These are phyloP conservation scores for Myxozyma neglecta DNA, from an alignment of 805 yeast species.

Conservation along the genomic window DNA sequence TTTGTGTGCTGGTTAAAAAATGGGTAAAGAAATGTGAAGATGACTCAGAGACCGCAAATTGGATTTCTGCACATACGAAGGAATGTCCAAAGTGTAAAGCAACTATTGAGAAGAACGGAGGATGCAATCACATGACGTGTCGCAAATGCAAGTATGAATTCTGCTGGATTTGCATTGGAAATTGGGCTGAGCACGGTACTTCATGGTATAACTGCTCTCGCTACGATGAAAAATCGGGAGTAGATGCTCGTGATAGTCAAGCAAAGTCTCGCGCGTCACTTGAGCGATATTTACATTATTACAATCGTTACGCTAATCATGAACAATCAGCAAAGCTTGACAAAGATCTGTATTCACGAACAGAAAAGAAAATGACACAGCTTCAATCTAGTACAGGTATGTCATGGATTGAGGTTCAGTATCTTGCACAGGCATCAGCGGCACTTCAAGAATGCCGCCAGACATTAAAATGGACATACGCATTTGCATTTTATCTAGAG, in stretches of 20 bases:
- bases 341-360: conserved; percentile 57
- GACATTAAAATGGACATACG: conserved; percentile 88
- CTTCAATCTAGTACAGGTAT: conserved; percentile 64
- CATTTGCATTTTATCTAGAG: conserved; percentile 67
- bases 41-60: conserved; percentile 83
- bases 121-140: conserved; percentile 96
- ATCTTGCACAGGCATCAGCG: conserved; percentile 69
- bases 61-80: conserved; percentile 84
- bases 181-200: conserved; percentile 70
- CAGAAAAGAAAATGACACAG: conserved; percentile 61
- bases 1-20: conserved; percentile 62
- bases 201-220: conserved; percentile 67
- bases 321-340: conserved; percentile 76
- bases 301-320: conserved; percentile 71
- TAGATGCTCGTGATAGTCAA: conserved; percentile 44
- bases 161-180: conserved; percentile 88
- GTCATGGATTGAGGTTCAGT: conserved; percentile 88
- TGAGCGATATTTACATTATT: conserved; percentile 70
- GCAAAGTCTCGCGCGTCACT: conserved; percentile 51
- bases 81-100: conserved; percentile 81
- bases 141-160: conserved; percentile 72
- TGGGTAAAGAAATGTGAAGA: conserved; percentile 83
- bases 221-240: conserved; percentile 49
- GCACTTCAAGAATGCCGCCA: conserved; percentile 67
- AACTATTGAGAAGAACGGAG: conserved; percentile 88